Conservation (phyloP, 768 basidiomycete species). For the Thelephora aurantiotincta region DNA sequence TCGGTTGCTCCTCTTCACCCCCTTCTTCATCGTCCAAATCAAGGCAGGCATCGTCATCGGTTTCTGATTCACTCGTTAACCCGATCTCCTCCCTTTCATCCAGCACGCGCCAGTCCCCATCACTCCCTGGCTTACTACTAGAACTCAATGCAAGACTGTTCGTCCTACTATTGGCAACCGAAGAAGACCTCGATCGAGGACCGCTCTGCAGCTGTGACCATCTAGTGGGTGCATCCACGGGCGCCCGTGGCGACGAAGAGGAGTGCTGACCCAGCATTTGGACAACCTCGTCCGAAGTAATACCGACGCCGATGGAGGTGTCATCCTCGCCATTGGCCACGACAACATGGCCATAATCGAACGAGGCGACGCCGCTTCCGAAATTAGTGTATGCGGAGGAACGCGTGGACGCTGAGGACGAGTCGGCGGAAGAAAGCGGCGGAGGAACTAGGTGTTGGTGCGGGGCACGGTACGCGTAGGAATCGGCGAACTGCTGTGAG, state of each 20-base stretch:
- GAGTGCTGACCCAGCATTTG: conserved; percentile 45
- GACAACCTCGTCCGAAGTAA: conserved; percentile 52
- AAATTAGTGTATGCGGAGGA: conserved; percentile 70
- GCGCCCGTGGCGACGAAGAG: conserved; percentile 30
- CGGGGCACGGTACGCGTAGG: conserved; percentile 46
- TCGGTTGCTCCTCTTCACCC: conserved; percentile 53
- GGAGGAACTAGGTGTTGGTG: conserved; percentile 36
- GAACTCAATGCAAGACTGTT: conserved; percentile 28
- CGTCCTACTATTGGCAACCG: conserved; percentile 33
- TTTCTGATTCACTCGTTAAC: conserved; percentile 38
- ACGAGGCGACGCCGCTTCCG: conserved; percentile 43
- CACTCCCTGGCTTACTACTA: conserved; percentile 59
- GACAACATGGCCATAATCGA: conserved; percentile 52
- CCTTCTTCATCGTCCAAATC: conserved; percentile 34
- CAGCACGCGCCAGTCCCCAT: conserved; percentile 59
- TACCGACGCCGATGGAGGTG: conserved; percentile 38
- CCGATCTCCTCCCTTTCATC: conserved; percentile 59
- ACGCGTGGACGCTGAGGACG: conserved; percentile 57
- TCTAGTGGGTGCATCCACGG: conserved; percentile 41
- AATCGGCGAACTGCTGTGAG: conserved; percentile 58
- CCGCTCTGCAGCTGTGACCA: conserved; percentile 66
- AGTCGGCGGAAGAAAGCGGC: conserved; percentile 54
- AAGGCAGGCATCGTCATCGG: conserved; percentile 25
- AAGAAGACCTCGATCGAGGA: conserved; percentile 58
- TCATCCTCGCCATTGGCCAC: conserved; percentile 50